Percentiles rank a stretch among this genome's conserved stretches.
Conservation (phyloP, 2,329 filamentous ascomycete genomes). For the Verticillium isaacii region DNA sequence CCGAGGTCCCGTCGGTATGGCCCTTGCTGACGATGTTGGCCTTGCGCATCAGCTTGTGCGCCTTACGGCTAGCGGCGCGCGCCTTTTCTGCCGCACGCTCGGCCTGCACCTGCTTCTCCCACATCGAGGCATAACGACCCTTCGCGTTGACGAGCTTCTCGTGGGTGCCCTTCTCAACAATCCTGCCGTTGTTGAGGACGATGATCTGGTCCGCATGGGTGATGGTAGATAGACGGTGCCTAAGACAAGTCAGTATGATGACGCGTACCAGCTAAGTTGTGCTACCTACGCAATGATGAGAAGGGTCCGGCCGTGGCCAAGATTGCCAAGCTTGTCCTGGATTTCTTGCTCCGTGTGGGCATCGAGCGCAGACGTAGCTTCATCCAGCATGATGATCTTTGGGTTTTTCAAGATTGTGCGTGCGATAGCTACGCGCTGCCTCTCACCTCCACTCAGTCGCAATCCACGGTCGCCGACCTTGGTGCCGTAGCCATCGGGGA, state of each 20-base stretch:
- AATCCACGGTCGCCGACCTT: slow-evolving; percentile 89
- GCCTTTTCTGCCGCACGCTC: slow-evolving; percentile 64
- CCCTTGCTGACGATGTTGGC: slow-evolving; percentile 42
- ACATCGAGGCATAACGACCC: slow-evolving; percentile 79
- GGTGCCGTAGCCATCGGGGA: slow-evolving; percentile 83
- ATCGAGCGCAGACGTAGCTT: slow-evolving; percentile 87
- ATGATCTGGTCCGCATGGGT: slow-evolving; percentile 82
- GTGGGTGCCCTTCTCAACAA: slow-evolving; percentile 76
- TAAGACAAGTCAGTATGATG: slow-evolving; percentile 20
- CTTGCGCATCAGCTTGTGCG: slow-evolving; percentile 40
- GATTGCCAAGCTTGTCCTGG: slow-evolving; percentile 75
- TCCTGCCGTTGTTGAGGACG: slow-evolving; percentile 70
- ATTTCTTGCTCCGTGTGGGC: slow-evolving; percentile 92
- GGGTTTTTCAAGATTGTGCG: slow-evolving; percentile 90
- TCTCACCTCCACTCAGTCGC: slow-evolving; percentile 83
- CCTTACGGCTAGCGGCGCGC: slow-evolving; percentile 33
- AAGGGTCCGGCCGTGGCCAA: slow-evolving; percentile 83
- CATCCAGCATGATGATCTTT: slow-evolving; percentile 86
- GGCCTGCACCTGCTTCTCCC: slow-evolving; percentile 81
- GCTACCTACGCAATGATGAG: slow-evolving; percentile 81
- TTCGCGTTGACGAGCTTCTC: slow-evolving; percentile 65
- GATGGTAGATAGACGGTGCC: slow-evolving; percentile 78
- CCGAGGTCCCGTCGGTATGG: slow-evolving; percentile 35
- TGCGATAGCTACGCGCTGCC: slow-evolving; percentile 89
- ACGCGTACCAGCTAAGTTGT: slow-evolving; percentile 8